Base-by-base conservation (phyloP, 345 rosid species). In the Eutrema japonicum region DNA sequence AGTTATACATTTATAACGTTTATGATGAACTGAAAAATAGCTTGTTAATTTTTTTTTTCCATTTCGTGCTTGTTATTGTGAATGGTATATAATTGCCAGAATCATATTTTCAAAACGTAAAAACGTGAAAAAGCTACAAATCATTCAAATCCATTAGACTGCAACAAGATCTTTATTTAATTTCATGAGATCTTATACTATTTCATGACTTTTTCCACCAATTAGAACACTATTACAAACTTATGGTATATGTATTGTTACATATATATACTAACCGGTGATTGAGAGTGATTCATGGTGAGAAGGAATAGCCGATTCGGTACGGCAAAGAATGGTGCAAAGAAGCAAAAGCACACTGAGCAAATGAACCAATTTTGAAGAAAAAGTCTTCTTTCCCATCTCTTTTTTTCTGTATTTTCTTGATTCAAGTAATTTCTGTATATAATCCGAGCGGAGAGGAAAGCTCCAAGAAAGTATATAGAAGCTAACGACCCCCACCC, bases 341-440 rank as follows among this genome's bases (percentile, higher is more conserved):
- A 60, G 49, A 40, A 60, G 12, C 45, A 65, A 48, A 16, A 65
- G 3, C 30, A 14, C 41, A 14, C 8, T n/a, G 42, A 63, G 29
- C 68, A 45, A 30, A 14, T 8, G 42, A 63, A 26, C 12, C 27
- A 32, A n/a, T 30, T 63, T 6, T 32, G 68, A 63, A 63, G 41
- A 63, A 8, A 30, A n/a, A 8, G 41, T 14, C 6, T n/a, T 8
- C 0, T 43, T 45, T 45, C 53, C 53, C 67, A 63, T 62, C 51
- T 61, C 11, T 42, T 6, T 59, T 10, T 40, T 18, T 8, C 7
- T n/a, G 4, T 51, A 4, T 27, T 61, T 41, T 61, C 37, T 26
- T 26, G 47, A 60, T 60, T 27, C 6, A 26, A 41, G 35, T 4
- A 22, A 18, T 30, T 16, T 26, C 10, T 67, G 42, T 54, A 32